These are phyloP conservation scores for Cephaloascus fragrans DNA, from an alignment of 805 yeast genomes.

Conservation along the genomic window DNA sequence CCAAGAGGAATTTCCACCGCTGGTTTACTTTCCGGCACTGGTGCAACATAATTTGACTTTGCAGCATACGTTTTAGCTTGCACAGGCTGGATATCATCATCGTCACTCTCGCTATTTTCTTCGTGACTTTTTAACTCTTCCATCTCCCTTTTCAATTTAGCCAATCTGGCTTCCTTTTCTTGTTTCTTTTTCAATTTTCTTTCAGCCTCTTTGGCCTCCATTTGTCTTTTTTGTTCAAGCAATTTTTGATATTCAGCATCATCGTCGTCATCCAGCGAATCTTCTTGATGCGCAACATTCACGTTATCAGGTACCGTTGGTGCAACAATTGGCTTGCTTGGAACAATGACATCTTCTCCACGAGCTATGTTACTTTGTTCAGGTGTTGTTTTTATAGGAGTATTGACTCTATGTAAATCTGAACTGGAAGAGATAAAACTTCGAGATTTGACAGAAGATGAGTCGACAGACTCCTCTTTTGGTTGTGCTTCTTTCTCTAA, in stretches of 20 bases:
- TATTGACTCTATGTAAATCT: too few relatives aligned
- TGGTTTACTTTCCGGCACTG: slow-evolving; percentile 3
- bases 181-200: slow-evolving; percentile 41
- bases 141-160: slow-evolving; percentile 49
- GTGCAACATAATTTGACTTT: slow-evolving; percentile 2
- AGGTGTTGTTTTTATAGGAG: neutral
- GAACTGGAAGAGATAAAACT: neutral
- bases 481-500: slow-evolving; percentile 1
- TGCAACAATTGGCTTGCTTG: slow-evolving; percentile 1
- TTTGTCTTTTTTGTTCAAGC: slow-evolving; percentile 35
- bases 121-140: slow-evolving; percentile 31
- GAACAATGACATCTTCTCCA: too few relatives aligned
- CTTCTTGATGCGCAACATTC: too few relatives aligned
- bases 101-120: slow-evolving; percentile 15
- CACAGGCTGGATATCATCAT: slow-evolving; percentile 18
- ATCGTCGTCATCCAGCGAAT: slow-evolving; percentile 21
- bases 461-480: slow-evolving; percentile 5
- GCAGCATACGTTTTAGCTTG: slow-evolving; percentile 14
- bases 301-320: slow-evolving; percentile 1
- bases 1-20: slow-evolving; percentile 7
- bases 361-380: too few relatives aligned
- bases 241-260: slow-evolving; percentile 35
- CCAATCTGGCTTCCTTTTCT: slow-evolving; percentile 52
- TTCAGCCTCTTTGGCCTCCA: slow-evolving; percentile 28
- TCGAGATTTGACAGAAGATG: neutral